Evolutionary conservation across 495 filamentous ascomycete species (phyloP).

Genomic region (Aspergillus leporis): DNA sequence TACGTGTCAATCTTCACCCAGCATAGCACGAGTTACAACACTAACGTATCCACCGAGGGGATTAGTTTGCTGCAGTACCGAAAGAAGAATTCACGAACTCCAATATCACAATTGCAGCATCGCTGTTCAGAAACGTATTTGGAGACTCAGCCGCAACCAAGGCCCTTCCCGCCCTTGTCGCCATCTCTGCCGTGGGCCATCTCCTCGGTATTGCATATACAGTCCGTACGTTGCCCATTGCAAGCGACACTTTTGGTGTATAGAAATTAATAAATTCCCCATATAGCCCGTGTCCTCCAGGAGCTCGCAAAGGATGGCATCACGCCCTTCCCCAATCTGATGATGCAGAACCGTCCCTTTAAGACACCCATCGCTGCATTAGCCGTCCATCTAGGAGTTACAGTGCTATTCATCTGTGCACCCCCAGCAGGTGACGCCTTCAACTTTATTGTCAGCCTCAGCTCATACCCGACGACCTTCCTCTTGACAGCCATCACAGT

Average conservation of each 20-base stretch:
- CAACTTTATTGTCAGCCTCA: constrained; percentile 65
- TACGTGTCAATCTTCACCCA: constrained; percentile 2
- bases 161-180: constrained; percentile 49
- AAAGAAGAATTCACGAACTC: constrained; percentile 27
- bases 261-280: not conserved
- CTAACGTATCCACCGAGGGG: not conserved
- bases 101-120: constrained; percentile 29
- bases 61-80: constrained; percentile 28
- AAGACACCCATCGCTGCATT: constrained; percentile 60
- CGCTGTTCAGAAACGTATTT: constrained; percentile 31
- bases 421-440: constrained; percentile 62
- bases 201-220: constrained; percentile 55
- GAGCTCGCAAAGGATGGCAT: constrained; percentile 68
- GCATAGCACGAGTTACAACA: not conserved
- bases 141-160: constrained; percentile 26
- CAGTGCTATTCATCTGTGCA: constrained; percentile 59
- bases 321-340: constrained; percentile 59
- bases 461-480: constrained; percentile 51
- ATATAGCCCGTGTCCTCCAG: constrained; percentile 60
- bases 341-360: constrained; percentile 66
- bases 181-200: constrained; percentile 65
- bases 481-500: constrained; percentile 22
- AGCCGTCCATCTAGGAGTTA: constrained; percentile 61
- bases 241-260: not conserved
- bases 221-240: constrained; percentile 18